These are phyloP conservation scores for Rhodosporidiobolus sp. DNA, from an alignment of 768 basidiomycete species.

Conservation along the genomic window DNA sequence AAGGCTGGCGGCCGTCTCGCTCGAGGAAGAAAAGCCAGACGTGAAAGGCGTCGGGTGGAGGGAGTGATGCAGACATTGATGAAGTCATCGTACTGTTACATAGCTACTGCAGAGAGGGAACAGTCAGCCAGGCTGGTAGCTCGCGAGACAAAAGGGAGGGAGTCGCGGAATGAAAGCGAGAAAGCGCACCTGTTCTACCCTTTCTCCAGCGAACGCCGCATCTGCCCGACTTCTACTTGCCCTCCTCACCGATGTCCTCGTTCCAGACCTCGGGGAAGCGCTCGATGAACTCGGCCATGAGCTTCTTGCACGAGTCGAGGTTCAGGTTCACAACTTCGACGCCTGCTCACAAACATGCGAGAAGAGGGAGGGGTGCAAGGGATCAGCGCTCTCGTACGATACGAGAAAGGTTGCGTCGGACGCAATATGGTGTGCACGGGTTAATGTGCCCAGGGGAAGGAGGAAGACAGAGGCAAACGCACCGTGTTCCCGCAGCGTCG, in stretches of 20 bases:
- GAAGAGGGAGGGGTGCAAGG: background rate
- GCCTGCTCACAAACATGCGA: conserved; percentile 35
- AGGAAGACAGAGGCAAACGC: background rate
- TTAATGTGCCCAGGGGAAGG: too few species aligned
- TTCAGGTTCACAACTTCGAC: conserved; percentile 59
- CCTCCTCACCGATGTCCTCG: conserved; percentile 42
- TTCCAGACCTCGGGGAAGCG: conserved; percentile 58
- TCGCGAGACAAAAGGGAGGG: too few species aligned
- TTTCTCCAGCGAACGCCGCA: background rate
- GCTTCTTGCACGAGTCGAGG: conserved; percentile 56
- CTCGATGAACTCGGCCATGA: conserved; percentile 61
- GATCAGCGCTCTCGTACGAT: too few species aligned
- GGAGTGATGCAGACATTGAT: background rate
- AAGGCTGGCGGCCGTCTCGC: too few species aligned
- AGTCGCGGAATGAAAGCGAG: too few species aligned
- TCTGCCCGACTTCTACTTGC: background rate
- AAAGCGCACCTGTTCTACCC: background rate
- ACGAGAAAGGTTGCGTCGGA: too few species aligned
- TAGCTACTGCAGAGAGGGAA: too few species aligned
- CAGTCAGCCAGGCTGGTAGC: too few species aligned
- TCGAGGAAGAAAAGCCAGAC: background rate
- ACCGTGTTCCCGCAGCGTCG: conserved; percentile 39
- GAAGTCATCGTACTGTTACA: too few species aligned
- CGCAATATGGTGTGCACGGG: too few species aligned
- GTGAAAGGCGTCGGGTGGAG: too few species aligned